Conservation (phyloP, 1,284 basidiomycete species). For the Xerocomus nothofagi region DNA sequence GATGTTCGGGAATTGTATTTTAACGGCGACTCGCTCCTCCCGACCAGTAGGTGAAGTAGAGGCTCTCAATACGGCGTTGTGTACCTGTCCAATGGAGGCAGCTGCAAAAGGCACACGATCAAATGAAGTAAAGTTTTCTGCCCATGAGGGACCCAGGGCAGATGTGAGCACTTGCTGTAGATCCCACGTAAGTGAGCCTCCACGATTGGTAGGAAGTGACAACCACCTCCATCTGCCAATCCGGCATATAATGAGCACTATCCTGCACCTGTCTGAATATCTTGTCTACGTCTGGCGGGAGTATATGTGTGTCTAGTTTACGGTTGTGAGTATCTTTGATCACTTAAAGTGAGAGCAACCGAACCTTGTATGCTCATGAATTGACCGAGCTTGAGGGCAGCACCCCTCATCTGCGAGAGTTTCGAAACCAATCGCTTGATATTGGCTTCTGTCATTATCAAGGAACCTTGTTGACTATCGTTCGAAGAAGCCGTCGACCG, state of each 20-base stretch:
- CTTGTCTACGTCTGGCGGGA: slow-evolving; percentile 87
- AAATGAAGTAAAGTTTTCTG: slow-evolving; percentile 71
- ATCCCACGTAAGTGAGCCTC: slow-evolving; percentile 6
- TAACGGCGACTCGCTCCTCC: slow-evolving; percentile 78
- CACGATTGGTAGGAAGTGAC: not conserved
- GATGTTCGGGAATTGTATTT: slow-evolving; percentile 96
- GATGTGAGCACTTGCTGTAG: slow-evolving; percentile 73
- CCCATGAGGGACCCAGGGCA: slow-evolving; percentile 81
- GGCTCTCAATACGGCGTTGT: slow-evolving; percentile 67
- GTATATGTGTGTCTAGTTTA: slow-evolving; percentile 73
- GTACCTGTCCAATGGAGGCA: slow-evolving; percentile 97
- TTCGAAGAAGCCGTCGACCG: slow-evolving; percentile 41
- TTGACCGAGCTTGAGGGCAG: slow-evolving; percentile 95
- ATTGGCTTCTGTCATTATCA: slow-evolving; percentile 90
- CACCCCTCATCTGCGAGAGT: slow-evolving; percentile 92
- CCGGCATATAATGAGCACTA: slow-evolving; percentile 97
- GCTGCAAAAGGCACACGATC: slow-evolving; percentile 91
- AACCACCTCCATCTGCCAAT: slow-evolving; percentile 93
- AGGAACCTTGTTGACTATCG: slow-evolving; percentile 41
- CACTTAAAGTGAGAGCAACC: not conserved
- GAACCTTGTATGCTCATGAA: slow-evolving; percentile 97
- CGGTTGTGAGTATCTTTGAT: not conserved
- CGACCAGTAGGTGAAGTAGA: slow-evolving; percentile 50
- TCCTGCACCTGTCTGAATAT: slow-evolving; percentile 93
- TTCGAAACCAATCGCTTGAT: slow-evolving; percentile 89